Base-by-base conservation (phyloP, 768 basidiomycete genomes). In the Lactarius tabidus region DNA sequence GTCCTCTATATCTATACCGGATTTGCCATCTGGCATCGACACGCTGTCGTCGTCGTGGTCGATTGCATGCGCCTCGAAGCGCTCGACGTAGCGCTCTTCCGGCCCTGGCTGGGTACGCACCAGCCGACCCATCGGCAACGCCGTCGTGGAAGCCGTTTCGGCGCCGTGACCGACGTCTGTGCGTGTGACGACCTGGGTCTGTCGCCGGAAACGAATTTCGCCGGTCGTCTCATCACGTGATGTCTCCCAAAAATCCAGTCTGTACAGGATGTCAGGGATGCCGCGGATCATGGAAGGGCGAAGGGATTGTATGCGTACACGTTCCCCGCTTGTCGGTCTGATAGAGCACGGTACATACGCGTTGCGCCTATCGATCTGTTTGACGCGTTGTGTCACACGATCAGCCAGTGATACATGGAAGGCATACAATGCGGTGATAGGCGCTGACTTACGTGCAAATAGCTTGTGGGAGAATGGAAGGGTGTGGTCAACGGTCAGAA, bases 211-310 rank as follows among this genome's bases (percentile, higher is more conserved):
- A 28, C 67, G 67, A 35, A 68, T 67, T 48, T 68, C 67, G 12
- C 67, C 67, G n/a, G 67, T 68, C 31, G 51, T 59, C 20, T 62
- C 65, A 29, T 68, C 63, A 7, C 60, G 56, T 20, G 67, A 67
- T 6, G 60, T 62, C 39, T 68, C 67, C 67, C 67, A 68, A 41
- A 67, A 68, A 56, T 68, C 67, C 20, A 68, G 65, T 26, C 67
- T 68, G 53, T 6, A 23, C 5, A 51, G 26, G 33, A 33, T 20
- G 57, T n/a, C 39, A n/a, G 45, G 9, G 10, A 29, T 17, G 6
- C 7, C 23, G 18, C 15, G 23, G 26, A 17, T 31, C 14, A 29
- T 9, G 15, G 29, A n/a, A 4, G 41, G n/a, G 18, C 6, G n/a
- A 15, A 10, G 35, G 28, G 17, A 1, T 18, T 15, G 14, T 26